A percentile compares a stretch with the other conserved stretches of the same genome.
These are phyloP conservation scores for Dictyostelium intermedium DNA, from an alignment of 78 protist species.

Conservation along the genomic window DNA sequence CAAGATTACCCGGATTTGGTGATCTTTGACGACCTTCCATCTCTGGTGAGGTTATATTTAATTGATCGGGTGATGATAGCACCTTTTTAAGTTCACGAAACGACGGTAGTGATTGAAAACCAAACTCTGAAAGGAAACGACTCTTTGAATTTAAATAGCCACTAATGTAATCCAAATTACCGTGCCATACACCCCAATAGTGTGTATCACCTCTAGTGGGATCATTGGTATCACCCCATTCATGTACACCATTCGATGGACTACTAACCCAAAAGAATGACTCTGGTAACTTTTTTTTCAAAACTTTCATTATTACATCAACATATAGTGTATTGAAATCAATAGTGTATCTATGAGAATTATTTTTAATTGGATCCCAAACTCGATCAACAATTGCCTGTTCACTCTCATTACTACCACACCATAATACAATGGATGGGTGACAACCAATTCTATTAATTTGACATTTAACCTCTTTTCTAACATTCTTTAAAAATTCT, in stretches of 20 bases:
- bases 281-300: slow-evolving; percentile 35
- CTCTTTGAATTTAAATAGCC: slow-evolving; percentile 37
- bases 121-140: slow-evolving; percentile 91
- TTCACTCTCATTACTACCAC: slow-evolving; percentile 94
- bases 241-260: slow-evolving; percentile 86
- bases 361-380: slow-evolving; percentile 41
- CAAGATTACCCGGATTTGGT: slow-evolving; percentile 73
- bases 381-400: slow-evolving; percentile 69
- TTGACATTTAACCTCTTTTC: slow-evolving; percentile 66
- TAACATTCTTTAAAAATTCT: slow-evolving; percentile 80
- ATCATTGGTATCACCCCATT: slow-evolving; percentile 70
- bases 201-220: slow-evolving; percentile 64
- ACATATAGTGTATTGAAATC: slow-evolving; percentile 82
- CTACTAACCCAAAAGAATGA: slow-evolving; percentile 86
- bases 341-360: slow-evolving; percentile 43
- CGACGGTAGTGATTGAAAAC: slow-evolving; percentile 88
- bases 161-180: slow-evolving; percentile 42
- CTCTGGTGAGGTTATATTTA: slow-evolving; percentile 77
- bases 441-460: slow-evolving; percentile 75
- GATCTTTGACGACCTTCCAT: slow-evolving; percentile 78
- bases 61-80: slow-evolving; percentile 1
- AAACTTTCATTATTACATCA: slow-evolving; percentile 59
- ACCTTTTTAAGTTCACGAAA: slow-evolving; percentile 4
- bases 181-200: slow-evolving; percentile 85
- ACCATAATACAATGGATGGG: slow-evolving; percentile 83